phyloP scores from a whole-genome alignment of 177 flowering plant species.

The Viscum album region DNA sequence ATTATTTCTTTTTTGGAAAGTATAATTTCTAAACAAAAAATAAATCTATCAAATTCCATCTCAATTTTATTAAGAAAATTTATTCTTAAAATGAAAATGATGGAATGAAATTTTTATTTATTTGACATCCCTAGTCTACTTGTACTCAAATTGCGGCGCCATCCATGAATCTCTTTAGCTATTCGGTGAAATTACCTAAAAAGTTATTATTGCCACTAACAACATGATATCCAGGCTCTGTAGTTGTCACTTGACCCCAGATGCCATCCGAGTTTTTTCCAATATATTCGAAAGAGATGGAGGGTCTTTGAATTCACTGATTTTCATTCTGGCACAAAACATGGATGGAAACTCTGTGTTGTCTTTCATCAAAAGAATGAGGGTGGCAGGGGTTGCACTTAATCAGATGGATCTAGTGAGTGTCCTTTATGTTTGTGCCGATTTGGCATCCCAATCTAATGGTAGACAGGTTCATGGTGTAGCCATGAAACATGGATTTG shows the following conservation, averaged over 20 bases:
- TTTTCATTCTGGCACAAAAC: conserved; percentile 25
- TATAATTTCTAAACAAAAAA: too few species aligned
- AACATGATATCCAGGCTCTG: conserved; percentile 31
- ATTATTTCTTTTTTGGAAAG: too few species aligned
- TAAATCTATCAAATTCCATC: too few species aligned
- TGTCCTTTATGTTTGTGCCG: conserved; percentile 29
- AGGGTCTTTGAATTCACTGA: conserved; percentile 36
- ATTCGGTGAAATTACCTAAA: conserved; percentile 30
- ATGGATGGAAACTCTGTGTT: conserved; percentile 19
- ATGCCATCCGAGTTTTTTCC: conserved; percentile 25
- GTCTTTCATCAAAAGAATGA: conserved; percentile 18
- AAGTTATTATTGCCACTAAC: conserved; percentile 27
- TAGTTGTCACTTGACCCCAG: conserved; percentile 14
- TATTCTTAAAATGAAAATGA: too few species aligned
- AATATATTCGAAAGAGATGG: conserved; percentile 22
- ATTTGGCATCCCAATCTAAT: conserved; percentile 21
- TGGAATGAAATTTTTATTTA: too few species aligned
- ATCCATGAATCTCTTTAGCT: conserved; percentile 22
- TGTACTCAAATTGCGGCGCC: conserved; percentile 25
- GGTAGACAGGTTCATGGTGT: conserved; percentile 27
- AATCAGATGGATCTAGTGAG: conserved; percentile 28
- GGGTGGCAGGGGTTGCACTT: conserved; percentile 16
- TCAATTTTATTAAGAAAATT: too few species aligned
- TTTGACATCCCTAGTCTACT: conserved; percentile 32
- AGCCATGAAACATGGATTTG: conserved; percentile 28